These are phyloP conservation scores for Blepharisma stoltei DNA, from an alignment of 73 alveolate genomes.

Conservation along the genomic window DNA sequence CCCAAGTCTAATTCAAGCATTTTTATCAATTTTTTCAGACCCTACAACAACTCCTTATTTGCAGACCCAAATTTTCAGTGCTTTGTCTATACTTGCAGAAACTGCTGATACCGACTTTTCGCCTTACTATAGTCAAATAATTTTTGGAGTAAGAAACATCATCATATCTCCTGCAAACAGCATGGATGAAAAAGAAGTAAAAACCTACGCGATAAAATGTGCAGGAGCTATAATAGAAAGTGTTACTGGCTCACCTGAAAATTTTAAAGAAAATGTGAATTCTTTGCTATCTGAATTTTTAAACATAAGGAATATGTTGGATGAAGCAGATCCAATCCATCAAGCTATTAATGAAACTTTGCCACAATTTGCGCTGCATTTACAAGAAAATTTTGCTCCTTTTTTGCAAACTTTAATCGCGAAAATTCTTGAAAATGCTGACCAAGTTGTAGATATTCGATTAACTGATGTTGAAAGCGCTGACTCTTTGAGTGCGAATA, in stretches of 20 bases:
- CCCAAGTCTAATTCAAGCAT: neutral
- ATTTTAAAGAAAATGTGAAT: neutral
- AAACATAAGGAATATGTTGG: neutral
- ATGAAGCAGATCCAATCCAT: neutral
- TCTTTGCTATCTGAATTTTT: neutral
- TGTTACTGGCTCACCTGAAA: neutral
- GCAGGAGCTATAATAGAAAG: neutral
- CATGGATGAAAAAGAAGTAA: constrained; percentile 2
- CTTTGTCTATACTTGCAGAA: neutral
- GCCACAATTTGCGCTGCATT: neutral
- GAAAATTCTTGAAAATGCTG: neutral
- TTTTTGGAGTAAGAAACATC: neutral
- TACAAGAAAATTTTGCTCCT: neutral
- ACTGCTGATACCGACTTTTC: neutral
- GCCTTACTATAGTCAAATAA: constrained; percentile 9
- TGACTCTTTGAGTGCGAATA: neutral
- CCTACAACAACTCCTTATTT: neutral
- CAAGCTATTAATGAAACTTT: constrained; percentile 5
- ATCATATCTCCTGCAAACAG: neutral
- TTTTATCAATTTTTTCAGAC: neutral
- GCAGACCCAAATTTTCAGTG: neutral
- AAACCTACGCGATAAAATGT: neutral
- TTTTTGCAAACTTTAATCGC: neutral
- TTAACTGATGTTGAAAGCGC: neutral
- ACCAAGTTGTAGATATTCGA: neutral